Evolutionary conservation across 805 yeast genomes (phyloP).

Genomic region (Cyberlindnera samutprakarnensis): DNA sequence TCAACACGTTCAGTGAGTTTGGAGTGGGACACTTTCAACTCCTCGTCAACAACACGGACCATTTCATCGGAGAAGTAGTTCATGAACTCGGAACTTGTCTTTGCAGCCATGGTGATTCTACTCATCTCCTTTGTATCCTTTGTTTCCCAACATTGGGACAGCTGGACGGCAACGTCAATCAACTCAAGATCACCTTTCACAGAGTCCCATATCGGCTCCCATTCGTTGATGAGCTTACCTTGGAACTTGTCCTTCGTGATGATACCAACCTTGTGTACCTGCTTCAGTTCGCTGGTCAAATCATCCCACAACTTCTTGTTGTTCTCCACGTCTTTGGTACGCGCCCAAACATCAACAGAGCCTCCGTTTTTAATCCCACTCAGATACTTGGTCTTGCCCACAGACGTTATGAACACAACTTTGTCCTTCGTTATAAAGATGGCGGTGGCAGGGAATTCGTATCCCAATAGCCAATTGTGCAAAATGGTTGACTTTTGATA

Average conservation of each 20-base stretch:
- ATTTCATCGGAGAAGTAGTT: constrained; percentile 79
- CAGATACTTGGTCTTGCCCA: constrained; percentile 78
- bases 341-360: constrained; percentile 51
- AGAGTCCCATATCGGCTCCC: constrained; percentile 43
- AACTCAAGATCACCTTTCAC: constrained; percentile 33
- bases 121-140: constrained; percentile 78
- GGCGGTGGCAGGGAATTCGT: constrained; percentile 92
- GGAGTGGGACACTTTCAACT: constrained; percentile 62
- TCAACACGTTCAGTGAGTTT: constrained; percentile 72
- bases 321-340: constrained; percentile 77
- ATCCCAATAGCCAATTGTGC: constrained; percentile 89
- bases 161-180: constrained; percentile 46
- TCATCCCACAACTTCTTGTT: constrained; percentile 60
- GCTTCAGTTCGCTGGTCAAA: constrained; percentile 37
- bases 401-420: constrained; percentile 64
- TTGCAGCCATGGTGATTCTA: constrained; percentile 61
- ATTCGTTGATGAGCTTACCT: constrained; percentile 81
- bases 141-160: constrained; percentile 53
- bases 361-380: constrained; percentile 43
- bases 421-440: constrained; percentile 55
- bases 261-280: constrained; percentile 50
- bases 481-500: constrained; percentile 80
- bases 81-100: constrained; percentile 73
- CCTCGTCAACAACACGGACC: constrained; percentile 84
- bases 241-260: constrained; percentile 68